Conservation (phyloP, 2,329 filamentous ascomycete genomes). For the Aspergillus pseudotamarii region DNA sequence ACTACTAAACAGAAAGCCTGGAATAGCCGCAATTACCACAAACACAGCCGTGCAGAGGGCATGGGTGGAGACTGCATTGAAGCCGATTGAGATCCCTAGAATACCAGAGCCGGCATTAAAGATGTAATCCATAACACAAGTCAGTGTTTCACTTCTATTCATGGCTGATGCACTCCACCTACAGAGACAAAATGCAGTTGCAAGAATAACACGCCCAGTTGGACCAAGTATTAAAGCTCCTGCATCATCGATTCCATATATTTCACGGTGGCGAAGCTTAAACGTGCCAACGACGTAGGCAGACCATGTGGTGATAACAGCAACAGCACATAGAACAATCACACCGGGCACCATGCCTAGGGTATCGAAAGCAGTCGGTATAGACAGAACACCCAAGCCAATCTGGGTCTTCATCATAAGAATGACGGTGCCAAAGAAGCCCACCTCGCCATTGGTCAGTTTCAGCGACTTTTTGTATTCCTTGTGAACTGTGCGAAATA, state of each 20-base stretch:
- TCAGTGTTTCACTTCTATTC: no score
- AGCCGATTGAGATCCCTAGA: conserved; percentile 42
- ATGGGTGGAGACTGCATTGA: conserved; percentile 45
- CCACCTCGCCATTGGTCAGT: conserved; percentile 30
- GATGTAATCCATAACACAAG: conserved; percentile 24
- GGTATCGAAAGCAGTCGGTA: not conserved
- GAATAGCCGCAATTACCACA: conserved; percentile 23
- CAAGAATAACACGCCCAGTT: not conserved
- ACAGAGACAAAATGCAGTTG: conserved; percentile 11
- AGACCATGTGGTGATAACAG: not conserved
- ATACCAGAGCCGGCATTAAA: conserved; percentile 47
- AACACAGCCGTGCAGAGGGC: conserved; percentile 31
- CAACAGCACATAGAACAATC: not conserved
- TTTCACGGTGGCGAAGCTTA: not conserved
- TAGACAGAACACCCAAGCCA: not conserved
- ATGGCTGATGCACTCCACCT: not conserved
- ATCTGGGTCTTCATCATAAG: conserved; percentile 36
- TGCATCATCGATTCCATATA: not conserved
- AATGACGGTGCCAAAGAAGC: conserved; percentile 47
- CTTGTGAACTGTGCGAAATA: not conserved
- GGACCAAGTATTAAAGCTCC: not conserved
- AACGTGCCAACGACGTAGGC: not conserved
- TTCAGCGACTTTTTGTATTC: not conserved
- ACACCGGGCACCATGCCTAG: not conserved
- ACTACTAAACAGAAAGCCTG: conserved; percentile 28